Evolutionary conservation across 768 basidiomycete species (phyloP).

Genomic region (Kwoniella bestiolae): DNA sequence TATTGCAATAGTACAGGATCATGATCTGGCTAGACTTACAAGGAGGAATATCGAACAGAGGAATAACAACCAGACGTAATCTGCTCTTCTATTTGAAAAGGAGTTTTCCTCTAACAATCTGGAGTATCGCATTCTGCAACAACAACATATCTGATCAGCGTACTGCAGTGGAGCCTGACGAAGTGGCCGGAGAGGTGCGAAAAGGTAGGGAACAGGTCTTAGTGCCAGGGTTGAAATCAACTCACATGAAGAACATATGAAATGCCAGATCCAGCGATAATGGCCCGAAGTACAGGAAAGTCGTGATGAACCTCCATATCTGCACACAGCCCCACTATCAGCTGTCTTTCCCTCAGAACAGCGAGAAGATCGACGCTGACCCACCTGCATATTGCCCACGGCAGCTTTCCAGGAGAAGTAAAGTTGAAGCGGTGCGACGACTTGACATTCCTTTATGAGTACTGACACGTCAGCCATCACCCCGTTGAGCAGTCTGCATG

Average conservation of each 20-base stretch:
- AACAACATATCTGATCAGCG: no score
- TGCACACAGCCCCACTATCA: constrained; percentile 52
- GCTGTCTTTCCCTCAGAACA: background rate
- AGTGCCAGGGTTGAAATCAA: background rate
- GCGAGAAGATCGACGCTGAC: constrained; percentile 33
- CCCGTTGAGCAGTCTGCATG: no score
- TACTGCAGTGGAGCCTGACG: no score
- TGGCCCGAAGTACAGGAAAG: constrained; percentile 94
- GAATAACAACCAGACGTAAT: constrained; percentile 92
- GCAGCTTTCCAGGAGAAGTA: constrained; percentile 89
- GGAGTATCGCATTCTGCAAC: constrained; percentile 98
- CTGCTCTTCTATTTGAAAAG: constrained; percentile 85
- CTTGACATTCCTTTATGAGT: constrained; percentile 77
- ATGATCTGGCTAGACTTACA: constrained; percentile 63
- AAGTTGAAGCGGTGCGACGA: constrained; percentile 85
- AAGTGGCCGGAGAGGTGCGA: no score
- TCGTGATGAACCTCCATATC: constrained; percentile 87
- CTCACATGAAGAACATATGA: constrained; percentile 98
- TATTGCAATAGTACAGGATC: background rate
- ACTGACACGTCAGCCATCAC: background rate
- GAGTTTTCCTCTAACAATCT: constrained; percentile 96
- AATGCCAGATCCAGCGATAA: constrained; percentile 93
- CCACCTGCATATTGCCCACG: constrained; percentile 78
- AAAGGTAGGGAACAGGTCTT: no score
- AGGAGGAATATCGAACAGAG: constrained; percentile 84